Evolutionary conservation across 83 land plant genomes (phyloP).

Genomic region (Diphasiastrum complanatum): DNA sequence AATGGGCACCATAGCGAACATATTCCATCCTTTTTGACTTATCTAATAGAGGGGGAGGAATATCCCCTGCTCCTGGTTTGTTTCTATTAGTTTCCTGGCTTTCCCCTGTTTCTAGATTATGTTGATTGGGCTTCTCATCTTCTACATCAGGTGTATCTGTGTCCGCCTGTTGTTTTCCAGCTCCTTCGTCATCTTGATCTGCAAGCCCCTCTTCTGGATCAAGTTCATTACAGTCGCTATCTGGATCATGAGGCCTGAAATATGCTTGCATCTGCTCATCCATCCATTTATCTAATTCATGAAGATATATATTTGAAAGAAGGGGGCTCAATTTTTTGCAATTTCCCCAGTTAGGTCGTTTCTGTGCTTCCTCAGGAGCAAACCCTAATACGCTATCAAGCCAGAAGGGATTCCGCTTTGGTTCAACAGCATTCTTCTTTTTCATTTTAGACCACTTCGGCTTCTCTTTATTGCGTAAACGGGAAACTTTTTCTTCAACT

Average conservation of each 20-base stretch:
- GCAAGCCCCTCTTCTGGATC: constrained; percentile 30
- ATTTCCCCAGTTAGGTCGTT: constrained; percentile 49
- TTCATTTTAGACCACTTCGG: constrained; percentile 40
- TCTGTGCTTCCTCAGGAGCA: constrained; percentile 62
- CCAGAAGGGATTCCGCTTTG: constrained; percentile 83
- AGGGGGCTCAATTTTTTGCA: constrained; percentile 69
- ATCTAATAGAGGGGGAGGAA: constrained; percentile 55
- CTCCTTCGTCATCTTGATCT: not conserved
- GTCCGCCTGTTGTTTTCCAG: not conserved
- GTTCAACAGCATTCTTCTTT: constrained; percentile 55
- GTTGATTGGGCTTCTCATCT: not conserved
- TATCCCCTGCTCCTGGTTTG: constrained; percentile 66
- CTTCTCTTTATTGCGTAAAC: constrained; percentile 38
- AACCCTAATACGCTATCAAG: constrained; percentile 58
- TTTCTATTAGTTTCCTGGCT: not conserved
- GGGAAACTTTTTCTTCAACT: not conserved
- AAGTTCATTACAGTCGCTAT: constrained; percentile 45
- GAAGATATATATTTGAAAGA: constrained; percentile 55
- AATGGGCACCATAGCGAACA: constrained; percentile 57
- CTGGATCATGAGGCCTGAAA: constrained; percentile 45
- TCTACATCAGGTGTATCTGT: not conserved
- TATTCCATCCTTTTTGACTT: constrained; percentile 71
- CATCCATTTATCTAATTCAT: constrained; percentile 66
- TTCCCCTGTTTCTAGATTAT: not conserved
- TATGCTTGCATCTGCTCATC: constrained; percentile 51